phyloP scores from a whole-genome alignment of 2,329 filamentous ascomycete genomes.

The Nectriaceae sp. region DNA sequence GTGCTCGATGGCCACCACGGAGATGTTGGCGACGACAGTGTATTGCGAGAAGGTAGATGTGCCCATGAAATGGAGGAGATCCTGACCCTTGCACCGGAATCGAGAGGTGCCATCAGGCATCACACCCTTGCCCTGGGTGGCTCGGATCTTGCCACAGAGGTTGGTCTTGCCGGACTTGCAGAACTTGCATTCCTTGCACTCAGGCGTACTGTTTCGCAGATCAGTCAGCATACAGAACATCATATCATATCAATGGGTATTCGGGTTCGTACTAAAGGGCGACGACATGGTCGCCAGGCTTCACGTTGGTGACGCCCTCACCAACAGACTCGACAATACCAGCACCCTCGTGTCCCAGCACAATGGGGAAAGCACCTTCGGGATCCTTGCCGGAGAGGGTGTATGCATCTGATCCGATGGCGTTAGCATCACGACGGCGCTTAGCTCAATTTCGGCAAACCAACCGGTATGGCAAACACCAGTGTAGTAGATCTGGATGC shows the following conservation, averaged over 20 bases:
- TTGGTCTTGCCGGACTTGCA: conserved; percentile 99
- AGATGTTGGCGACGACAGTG: conserved; percentile 98
- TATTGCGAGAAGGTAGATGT: conserved; percentile 99
- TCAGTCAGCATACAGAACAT: not conserved
- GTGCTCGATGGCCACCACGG: conserved; percentile 87
- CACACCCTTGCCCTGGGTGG: conserved; percentile 91
- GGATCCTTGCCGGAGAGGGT: conserved; percentile 95
- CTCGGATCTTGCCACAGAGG: conserved; percentile 97
- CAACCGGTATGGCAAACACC: conserved; percentile 96
- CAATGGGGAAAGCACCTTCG: conserved; percentile 88
- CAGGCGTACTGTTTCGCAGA: conserved; percentile 73
- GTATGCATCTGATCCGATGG: conserved; percentile 70
- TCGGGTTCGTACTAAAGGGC: conserved; percentile 71
- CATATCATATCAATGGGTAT: too few relatives aligned
- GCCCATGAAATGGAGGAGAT: conserved; percentile 98
- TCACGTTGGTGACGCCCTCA: conserved; percentile 92
- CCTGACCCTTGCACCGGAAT: conserved; percentile 93
- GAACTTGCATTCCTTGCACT: conserved; percentile 98
- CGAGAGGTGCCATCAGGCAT: conserved; percentile 97
- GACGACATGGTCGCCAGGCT: conserved; percentile 88
- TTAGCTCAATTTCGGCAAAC: conserved; percentile 1
- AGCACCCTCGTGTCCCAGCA: conserved; percentile 88
- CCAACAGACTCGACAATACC: conserved; percentile 92
- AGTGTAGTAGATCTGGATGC: conserved; percentile 96
- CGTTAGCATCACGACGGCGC: conserved; percentile 11